These are phyloP conservation scores for Leccinum subtestaceum DNA, from an alignment of 768 basidiomycete species.

Conservation along the genomic window DNA sequence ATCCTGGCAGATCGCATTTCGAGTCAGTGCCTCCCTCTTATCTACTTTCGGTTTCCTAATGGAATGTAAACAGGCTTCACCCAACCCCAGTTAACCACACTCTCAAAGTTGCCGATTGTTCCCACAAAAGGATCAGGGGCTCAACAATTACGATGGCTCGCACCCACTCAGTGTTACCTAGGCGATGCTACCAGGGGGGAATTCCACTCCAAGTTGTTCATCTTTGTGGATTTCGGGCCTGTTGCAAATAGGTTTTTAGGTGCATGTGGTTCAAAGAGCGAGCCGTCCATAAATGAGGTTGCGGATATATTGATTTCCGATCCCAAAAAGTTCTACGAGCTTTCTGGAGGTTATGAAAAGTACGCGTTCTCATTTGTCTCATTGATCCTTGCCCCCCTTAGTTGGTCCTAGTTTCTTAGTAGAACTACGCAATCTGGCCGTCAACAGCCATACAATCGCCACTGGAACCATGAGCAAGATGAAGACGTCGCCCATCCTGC, in stretches of 20 bases:
- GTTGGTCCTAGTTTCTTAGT: constrained; percentile 61
- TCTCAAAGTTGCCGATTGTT: constrained; percentile 64
- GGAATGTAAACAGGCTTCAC: constrained; percentile 50
- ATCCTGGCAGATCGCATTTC: constrained; percentile 60
- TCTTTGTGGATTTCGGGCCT: constrained; percentile 85
- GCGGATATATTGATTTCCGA: constrained; percentile 65
- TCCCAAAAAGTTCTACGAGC: constrained; percentile 66
- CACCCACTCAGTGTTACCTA: constrained; percentile 71
- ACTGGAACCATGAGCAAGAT: constrained; percentile 53
- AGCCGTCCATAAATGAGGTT: constrained; percentile 84
- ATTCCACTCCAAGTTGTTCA: constrained; percentile 79
- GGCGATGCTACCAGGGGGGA: constrained; percentile 48
- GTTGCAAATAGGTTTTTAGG: constrained; percentile 80
- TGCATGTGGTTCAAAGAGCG: constrained; percentile 83
- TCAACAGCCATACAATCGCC: constrained; percentile 59
- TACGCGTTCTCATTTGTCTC: constrained; percentile 33
- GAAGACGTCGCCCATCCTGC: constrained; percentile 67
- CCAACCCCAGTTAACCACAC: constrained; percentile 46
- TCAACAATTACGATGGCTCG: constrained; percentile 43
- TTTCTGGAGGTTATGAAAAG: constrained; percentile 69
- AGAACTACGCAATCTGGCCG: constrained; percentile 84
- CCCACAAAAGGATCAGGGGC: constrained; percentile 46
- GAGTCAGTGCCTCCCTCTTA: constrained; percentile 39
- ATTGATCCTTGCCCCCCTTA: background rate
- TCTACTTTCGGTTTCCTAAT: constrained; percentile 4